Evolutionary conservation across 1,284 basidiomycete species (phyloP), one percentile per base, ranked within the genome.

Genomic region (Vanrija humicola): DNA sequence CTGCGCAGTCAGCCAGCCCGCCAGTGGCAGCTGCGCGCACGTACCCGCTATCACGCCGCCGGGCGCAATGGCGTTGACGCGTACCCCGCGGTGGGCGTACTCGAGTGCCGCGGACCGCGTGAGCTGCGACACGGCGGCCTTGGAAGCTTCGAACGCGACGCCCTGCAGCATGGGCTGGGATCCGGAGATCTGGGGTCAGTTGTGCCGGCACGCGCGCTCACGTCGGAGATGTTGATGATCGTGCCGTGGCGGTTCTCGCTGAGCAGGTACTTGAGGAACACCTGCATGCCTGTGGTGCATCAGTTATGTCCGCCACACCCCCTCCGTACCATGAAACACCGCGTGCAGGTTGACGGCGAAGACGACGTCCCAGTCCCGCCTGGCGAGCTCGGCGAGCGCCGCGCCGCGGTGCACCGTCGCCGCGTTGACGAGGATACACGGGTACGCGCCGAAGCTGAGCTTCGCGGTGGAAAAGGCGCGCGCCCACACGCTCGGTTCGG

Each of bases 201-300:
- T 10, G 23, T 21, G 29, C 5, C 18, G 3, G 6, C 29, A 8
- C 4, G 34, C 12, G 12, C 34, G 38, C 48, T 38, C 16, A 55
- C 54, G 15, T 47, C 49, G 2, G 54, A 49, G 15, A 55, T 55
- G 23, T 55, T 55, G 26, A 49, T 40, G 25, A 55, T 55, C 8
- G 54, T 26, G 23, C 54, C 54, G 0, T 16, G 14, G 26, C 44
- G 39, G 10, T 47, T 42, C 5, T 9, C 25, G 21, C 38, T 23
- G 12, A 49, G 26, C 2, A 55, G 54, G 6, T 34, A 39, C 21
- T 29, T 19, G 46, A 54, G 48, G 25, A 54, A 48, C 26, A 29
- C 38, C 26, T 48, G 48, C 52, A 54, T 54, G 3, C 52, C 34
- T 34, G 34, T 3, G 28, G 6, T 2, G 6, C 12, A 2, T 34